These are phyloP conservation scores for Candida labiduridarum DNA, from an alignment of 1,139 yeast species.

Conservation along the genomic window DNA sequence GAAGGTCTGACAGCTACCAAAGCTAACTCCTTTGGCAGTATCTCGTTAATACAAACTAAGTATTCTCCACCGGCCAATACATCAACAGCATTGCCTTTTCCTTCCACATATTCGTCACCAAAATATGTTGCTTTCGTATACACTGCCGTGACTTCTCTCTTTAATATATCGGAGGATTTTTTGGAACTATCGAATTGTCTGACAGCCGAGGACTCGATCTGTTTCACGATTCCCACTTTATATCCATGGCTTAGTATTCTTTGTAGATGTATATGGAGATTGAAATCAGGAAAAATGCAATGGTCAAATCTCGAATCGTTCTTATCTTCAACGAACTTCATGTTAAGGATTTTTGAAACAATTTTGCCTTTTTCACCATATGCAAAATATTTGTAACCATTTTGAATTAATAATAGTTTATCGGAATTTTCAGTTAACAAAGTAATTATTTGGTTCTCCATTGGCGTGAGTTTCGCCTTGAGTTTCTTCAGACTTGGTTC, in stretches of 20 bases:
- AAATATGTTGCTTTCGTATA: conserved; percentile 86
- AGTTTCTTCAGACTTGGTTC: conserved; percentile 2
- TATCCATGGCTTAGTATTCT: conserved; percentile 61
- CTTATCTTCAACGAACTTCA: conserved; percentile 68
- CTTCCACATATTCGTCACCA: conserved; percentile 52
- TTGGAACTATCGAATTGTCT: conserved; percentile 50
- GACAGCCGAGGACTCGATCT: conserved; percentile 77
- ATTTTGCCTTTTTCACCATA: conserved; percentile 81
- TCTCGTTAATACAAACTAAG: conserved; percentile 32
- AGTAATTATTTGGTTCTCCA: conserved; percentile 74
- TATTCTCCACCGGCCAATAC: conserved; percentile 28
- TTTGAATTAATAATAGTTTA: conserved; percentile 76
- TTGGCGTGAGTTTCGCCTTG: conserved; percentile 55
- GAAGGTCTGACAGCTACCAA: conserved; percentile 73
- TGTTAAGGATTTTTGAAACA: conserved; percentile 67
- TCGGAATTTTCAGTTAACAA: conserved; percentile 63
- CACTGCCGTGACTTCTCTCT: conserved; percentile 67
- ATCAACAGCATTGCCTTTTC: conserved; percentile 10
- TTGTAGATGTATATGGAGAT: conserved; percentile 75
- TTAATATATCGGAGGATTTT: conserved; percentile 54
- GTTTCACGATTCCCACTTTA: conserved; percentile 87
- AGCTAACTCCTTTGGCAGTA: conserved; percentile 25
- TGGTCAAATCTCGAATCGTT: conserved; percentile 68
- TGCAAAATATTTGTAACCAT: conserved; percentile 88
- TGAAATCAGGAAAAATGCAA: conserved; percentile 79